Percentiles rank a stretch among this genome's conserved stretches.
Conservation (phyloP, 768 basidiomycete genomes). For the Jaapia argillacea region DNA sequence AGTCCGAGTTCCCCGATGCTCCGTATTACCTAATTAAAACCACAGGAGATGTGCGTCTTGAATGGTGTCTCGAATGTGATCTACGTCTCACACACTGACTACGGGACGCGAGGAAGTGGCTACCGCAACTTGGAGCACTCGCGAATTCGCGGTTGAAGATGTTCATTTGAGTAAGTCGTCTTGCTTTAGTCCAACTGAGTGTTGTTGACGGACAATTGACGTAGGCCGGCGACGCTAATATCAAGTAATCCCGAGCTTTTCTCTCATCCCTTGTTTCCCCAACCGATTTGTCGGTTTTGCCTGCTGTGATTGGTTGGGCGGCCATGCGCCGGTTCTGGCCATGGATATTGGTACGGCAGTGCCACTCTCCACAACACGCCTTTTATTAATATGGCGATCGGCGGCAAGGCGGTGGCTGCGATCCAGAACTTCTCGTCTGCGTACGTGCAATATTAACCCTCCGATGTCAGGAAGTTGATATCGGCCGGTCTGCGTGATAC, state of each 20-base stretch:
- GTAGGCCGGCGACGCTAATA: constrained; percentile 32
- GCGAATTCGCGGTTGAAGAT: constrained; percentile 31
- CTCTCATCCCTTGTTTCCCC: no score
- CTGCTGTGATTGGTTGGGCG: constrained; percentile 30
- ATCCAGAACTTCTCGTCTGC: constrained; percentile 62
- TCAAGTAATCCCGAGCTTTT: constrained; percentile 20
- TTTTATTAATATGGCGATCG: constrained; percentile 45
- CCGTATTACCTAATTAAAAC: constrained; percentile 31
- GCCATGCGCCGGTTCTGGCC: constrained; percentile 26
- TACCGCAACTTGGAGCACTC: constrained; percentile 38
- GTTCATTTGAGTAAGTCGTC: constrained; percentile 29
- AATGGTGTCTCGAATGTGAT: background rate
- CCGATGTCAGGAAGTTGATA: no score
- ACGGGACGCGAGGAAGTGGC: constrained; percentile 41
- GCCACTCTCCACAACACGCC: constrained; percentile 27
- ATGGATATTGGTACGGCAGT: constrained; percentile 40
- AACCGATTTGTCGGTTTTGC: no score
- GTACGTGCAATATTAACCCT: no score
- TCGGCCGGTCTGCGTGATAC: no score
- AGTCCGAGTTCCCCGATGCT: constrained; percentile 36
- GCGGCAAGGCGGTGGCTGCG: constrained; percentile 40
- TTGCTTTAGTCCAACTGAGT: constrained; percentile 18
- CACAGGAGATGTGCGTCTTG: constrained; percentile 44
- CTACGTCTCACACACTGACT: no score
- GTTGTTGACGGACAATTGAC: constrained; percentile 16